phyloP scores from a whole-genome alignment of 2,329 filamentous ascomycete genomes.

The Nannizziopsis arthrosporioides region DNA sequence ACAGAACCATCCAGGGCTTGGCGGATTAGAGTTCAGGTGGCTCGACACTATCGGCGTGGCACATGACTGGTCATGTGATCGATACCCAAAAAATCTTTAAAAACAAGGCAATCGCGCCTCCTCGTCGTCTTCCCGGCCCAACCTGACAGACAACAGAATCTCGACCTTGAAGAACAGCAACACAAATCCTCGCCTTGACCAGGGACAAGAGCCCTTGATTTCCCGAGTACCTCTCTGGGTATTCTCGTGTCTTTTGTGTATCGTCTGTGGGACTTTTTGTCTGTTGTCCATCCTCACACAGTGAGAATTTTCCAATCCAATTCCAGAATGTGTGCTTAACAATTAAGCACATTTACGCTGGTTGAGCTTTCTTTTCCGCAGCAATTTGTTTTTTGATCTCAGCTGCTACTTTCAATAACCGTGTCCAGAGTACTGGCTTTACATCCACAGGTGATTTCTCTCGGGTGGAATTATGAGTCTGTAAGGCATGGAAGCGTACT shows the following conservation, averaged over 20 bases:
- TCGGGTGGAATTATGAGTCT: background rate
- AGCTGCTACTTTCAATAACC: conserved; percentile 1
- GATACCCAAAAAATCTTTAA: background rate
- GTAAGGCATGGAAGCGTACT: background rate
- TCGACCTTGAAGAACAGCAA: background rate
- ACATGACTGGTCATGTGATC: conserved; percentile 1
- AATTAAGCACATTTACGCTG: conserved; percentile 8
- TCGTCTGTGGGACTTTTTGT: background rate
- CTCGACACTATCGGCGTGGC: background rate
- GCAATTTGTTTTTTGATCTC: background rate
- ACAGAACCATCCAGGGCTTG: too few relatives aligned
- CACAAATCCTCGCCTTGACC: background rate
- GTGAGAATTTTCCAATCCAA: background rate
- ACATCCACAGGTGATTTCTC: background rate
- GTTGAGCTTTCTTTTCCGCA: background rate
- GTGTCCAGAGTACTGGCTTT: background rate
- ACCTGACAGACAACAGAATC: conserved; percentile 1
- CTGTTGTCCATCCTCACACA: too few relatives aligned
- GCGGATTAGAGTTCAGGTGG: too few relatives aligned
- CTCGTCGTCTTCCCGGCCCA: background rate
- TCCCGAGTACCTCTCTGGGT: background rate
- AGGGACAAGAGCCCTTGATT: background rate
- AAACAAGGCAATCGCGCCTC: conserved; percentile 1
- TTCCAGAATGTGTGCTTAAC: conserved; percentile 5
- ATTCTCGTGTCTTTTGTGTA: background rate